Evolutionary conservation across 2,329 filamentous ascomycete genomes (phyloP), one percentile per base, ranked within the genome.

Genomic region (Calonectria pseudoturangicola): DNA sequence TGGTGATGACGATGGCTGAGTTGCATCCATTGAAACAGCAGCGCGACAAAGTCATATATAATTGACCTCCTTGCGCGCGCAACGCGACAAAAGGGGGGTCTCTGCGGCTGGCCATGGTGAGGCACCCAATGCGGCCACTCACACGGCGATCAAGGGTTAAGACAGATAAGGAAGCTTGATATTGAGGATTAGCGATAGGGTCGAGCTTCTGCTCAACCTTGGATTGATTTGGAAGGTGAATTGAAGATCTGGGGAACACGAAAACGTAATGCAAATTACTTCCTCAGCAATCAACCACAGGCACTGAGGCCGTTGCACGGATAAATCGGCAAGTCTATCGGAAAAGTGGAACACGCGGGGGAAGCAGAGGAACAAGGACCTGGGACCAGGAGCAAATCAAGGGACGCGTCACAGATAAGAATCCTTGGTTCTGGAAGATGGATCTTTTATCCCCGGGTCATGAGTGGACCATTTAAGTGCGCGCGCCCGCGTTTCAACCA

Each of bases 211-310:
- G 39, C 33, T 47, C 41, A 27, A 21, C 48, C 65, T 66, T 72
- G 58, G 50, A 62, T 68, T 27, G 67, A 72, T 58, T 45, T 39
- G 70, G 70, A 72, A 72, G 65, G 70, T 72, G 70, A 45, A 6
- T 41, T 39, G 58, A 30, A 58, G 58, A 33, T 51, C 41, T 36
- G 70, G 41, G 64, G 67, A 68, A 45, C 70, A 56, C 41, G 56
- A 50, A 65, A 51, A 72, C 70, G 70, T 72, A 72, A 72, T 68
- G 41, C 25, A 30, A 56, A 72, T 72, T 68, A 68, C 65, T 48
- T 43, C 33, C 25, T 30, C 25, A 60, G 39, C 54, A 56, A 27
- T 28, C 30, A 58, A 62, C 43, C 27, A 60, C 51, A 28, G 39
- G n/a, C 27, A 68, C 67, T 48, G 56, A 72, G 70, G 64, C 67